These are phyloP conservation scores for Phytophthora niederhauseri DNA, from an alignment of 352 stramenopile species.

Conservation along the genomic window DNA sequence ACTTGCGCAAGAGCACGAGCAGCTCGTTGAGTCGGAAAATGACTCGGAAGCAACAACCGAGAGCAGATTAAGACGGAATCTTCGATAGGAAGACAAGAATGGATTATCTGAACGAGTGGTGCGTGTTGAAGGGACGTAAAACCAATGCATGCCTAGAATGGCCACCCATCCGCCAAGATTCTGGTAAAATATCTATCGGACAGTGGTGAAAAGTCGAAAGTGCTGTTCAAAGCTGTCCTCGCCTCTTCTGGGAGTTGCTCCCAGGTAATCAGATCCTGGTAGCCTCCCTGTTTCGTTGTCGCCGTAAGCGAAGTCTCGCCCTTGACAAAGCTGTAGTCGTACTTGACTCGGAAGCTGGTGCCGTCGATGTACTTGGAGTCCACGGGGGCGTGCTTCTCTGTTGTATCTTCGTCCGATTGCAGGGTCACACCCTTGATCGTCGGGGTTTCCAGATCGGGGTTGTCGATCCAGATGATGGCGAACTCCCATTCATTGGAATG, in stretches of 20 bases:
- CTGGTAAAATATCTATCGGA: neutral
- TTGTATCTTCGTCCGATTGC: neutral
- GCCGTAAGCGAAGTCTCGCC: neutral
- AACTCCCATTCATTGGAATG: neutral
- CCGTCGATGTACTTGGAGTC: neutral
- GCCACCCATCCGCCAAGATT: neutral
- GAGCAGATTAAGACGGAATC: neutral
- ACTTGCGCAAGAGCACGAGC: slow-evolving; percentile 24
- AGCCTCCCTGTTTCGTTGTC: neutral
- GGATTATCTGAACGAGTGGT: neutral
- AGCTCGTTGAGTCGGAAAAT: slow-evolving; percentile 3
- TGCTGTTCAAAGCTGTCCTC: neutral
- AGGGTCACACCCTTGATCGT: neutral
- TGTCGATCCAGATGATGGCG: slow-evolving; percentile 5
- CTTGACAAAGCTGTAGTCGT: neutral
- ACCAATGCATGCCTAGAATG: neutral
- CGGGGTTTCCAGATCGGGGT: neutral
- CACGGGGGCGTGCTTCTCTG: neutral
- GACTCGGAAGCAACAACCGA: slow-evolving; percentile 1
- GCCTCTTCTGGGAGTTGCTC: slow-evolving; percentile 1
- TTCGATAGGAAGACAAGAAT: neutral
- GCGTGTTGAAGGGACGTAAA: neutral
- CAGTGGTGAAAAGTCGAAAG: neutral
- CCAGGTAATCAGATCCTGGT: slow-evolving; percentile 5
- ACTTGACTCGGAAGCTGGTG: neutral